Evolutionary conservation across 352 stramenopile species (phyloP), one percentile per base, ranked within the genome.

Genomic region (Detonula confervacea): DNA sequence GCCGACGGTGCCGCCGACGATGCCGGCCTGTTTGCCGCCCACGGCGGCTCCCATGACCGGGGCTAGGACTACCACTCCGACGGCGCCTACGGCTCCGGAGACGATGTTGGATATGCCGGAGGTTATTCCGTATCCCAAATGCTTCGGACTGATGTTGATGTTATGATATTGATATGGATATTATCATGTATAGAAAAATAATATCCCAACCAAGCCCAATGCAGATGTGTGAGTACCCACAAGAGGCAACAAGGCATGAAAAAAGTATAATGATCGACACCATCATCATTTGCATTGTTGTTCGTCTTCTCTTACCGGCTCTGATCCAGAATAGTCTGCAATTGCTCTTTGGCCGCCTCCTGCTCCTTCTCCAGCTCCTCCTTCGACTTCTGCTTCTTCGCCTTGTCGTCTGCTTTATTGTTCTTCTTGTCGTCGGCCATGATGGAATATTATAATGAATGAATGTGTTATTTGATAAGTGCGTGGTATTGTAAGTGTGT

Each of bases 71-170:
- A 80, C 73, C 24, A 91, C 47, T 30, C 87, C 87, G 5, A 83
- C 82, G 25, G 65, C 80, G 22, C 87, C 87, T 1, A 92, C 64
- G 0, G 83, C 83, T 24, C 81, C 88, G 6, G 20, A 35, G 5
- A 93, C 52, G 25, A 93, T 80, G 54, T 92, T 91, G 2, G 52
- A 65, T 1, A 91, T 62, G 37, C 88, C 88, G 12, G 46, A 52
- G 2, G 56, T 44, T 0, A 90, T 22, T 46, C 88, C 86, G 69
- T 93, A 47, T 3, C 52, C 60, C n/a, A 91, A 42, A 72, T 91
- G 85, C 61, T 92, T 92, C 25, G 88, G 88, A 49, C 73, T 63
- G 39, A 65, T 49, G 20, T n/a, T 24, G 25, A 63, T 37, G 30
- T 24, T 33, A 22, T 52, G 65, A n/a, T 65, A 47, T 65, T 14